A percentile compares a stretch with the other conserved stretches of the same genome.
These are phyloP conservation scores for Malus sylvestris DNA, from an alignment of 306 rosid species.

Conservation along the genomic window DNA sequence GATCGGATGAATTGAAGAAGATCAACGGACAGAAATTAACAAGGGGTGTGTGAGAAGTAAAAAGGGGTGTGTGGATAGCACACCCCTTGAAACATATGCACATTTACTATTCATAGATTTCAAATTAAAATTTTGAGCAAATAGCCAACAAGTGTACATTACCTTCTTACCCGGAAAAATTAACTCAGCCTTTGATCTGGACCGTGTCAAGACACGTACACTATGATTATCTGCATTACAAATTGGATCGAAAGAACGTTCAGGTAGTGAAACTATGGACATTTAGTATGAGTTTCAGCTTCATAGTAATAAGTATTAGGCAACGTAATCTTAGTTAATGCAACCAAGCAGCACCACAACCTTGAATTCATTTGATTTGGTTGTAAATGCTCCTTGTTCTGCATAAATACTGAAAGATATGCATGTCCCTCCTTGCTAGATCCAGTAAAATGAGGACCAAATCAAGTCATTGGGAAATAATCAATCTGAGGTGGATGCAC, in stretches of 20 bases:
- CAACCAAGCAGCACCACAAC: constrained; percentile 14
- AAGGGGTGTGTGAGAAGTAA: too few relatives aligned
- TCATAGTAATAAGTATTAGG: constrained; percentile 7
- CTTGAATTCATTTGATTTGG: not conserved
- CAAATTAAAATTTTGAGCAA: not conserved
- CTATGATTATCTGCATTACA: constrained; percentile 62
- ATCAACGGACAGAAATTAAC: too few relatives aligned
- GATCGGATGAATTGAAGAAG: too few relatives aligned
- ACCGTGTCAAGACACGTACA: constrained; percentile 80
- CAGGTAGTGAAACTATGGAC: not conserved
- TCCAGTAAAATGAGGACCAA: not conserved
- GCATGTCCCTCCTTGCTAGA: not conserved
- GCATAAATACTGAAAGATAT: constrained; percentile 1
- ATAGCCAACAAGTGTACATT: constrained; percentile 30
- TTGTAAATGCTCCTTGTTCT: not conserved
- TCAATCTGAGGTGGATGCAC: not conserved
- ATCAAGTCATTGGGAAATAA: not conserved
- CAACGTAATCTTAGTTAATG: not conserved
- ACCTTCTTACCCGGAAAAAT: constrained; percentile 99
- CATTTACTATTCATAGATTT: not conserved
- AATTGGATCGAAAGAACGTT: not conserved
- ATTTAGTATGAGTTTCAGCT: constrained; percentile 4
- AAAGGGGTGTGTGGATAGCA: too few relatives aligned
- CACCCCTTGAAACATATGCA: not conserved
- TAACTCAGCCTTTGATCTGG: constrained; percentile 75